These are phyloP conservation scores for Pseudogymnoascus destructans DNA, from an alignment of 2,329 filamentous ascomycete species.

Conservation along the genomic window DNA sequence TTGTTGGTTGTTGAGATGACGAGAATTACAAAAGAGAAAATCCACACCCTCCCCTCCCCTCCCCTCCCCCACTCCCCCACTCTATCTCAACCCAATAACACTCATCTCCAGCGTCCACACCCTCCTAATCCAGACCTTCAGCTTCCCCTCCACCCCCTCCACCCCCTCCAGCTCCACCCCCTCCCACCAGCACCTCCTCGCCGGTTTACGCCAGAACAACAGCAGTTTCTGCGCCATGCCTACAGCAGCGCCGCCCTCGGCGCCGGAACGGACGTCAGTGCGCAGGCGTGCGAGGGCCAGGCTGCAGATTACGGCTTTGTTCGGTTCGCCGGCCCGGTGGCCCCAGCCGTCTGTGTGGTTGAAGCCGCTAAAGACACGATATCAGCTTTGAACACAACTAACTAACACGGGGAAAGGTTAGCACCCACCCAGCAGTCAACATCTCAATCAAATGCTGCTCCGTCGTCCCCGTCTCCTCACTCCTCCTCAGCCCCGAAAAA, in stretches of 20 bases:
- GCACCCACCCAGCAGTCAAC: constrained; percentile 87
- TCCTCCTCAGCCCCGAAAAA: constrained; percentile 88
- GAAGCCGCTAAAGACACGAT: constrained; percentile 59
- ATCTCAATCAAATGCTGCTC: constrained; percentile 99
- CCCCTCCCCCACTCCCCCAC: background rate
- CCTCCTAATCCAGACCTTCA: constrained; percentile 96
- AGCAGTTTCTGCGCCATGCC: constrained; percentile 98
- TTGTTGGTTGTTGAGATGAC: background rate
- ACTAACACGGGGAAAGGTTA: background rate
- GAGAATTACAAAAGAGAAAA: background rate
- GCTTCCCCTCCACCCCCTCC: constrained; percentile 75
- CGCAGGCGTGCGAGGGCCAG: constrained; percentile 83
- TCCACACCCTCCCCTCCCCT: background rate
- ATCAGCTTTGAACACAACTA: constrained; percentile 13
- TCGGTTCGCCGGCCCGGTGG: constrained; percentile 91
- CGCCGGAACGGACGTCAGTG: constrained; percentile 77
- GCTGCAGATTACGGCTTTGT: constrained; percentile 97
- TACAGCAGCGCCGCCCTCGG: constrained; percentile 64
- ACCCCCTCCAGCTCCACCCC: constrained; percentile 84
- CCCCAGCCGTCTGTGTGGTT: constrained; percentile 94
- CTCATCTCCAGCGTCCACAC: constrained; percentile 99
- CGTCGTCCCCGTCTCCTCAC: constrained; percentile 89
- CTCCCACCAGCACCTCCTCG: constrained; percentile 97
- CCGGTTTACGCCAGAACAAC: constrained; percentile 95
- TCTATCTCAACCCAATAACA: constrained; percentile 68